Evolutionary conservation across 139 green algal genomes (phyloP).

Genomic region (Trebouxia sp.): DNA sequence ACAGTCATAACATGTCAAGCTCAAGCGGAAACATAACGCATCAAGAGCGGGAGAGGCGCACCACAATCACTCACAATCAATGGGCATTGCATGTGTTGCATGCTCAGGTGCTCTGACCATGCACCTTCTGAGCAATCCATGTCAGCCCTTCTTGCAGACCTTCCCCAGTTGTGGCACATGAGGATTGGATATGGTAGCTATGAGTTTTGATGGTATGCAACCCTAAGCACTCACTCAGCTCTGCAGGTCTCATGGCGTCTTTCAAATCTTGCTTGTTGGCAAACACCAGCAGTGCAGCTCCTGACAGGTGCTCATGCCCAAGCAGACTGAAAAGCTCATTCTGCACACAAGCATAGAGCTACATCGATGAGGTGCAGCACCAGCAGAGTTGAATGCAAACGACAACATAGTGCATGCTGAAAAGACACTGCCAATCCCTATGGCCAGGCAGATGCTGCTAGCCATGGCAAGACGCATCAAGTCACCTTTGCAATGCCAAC

Average conservation of each 20-base stretch:
- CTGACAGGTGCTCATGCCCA: slow-evolving; percentile 67
- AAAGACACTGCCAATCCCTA: background rate
- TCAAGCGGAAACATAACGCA: too few relatives aligned
- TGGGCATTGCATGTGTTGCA: too few relatives aligned
- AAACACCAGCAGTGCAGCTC: slow-evolving; percentile 74
- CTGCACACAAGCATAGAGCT: slow-evolving; percentile 38
- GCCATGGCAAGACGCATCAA: background rate
- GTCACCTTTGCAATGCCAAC: slow-evolving; percentile 71
- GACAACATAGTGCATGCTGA: background rate
- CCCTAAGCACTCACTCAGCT: slow-evolving; percentile 67
- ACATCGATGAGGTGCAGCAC: background rate
- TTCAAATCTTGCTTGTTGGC: slow-evolving; percentile 88
- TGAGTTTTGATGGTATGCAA: slow-evolving; percentile 47
- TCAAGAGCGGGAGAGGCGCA: too few relatives aligned
- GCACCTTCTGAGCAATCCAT: slow-evolving; percentile 75
- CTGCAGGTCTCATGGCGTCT: slow-evolving; percentile 74
- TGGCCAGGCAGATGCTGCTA: background rate
- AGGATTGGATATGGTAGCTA: slow-evolving; percentile 68
- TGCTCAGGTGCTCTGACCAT: slow-evolving; percentile 16
- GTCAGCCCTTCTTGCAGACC: slow-evolving; percentile 72
- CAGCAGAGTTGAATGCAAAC: background rate
- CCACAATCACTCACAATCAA: too few relatives aligned
- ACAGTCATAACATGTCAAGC: too few relatives aligned
- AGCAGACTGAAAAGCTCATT: slow-evolving; percentile 79
- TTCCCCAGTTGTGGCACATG: slow-evolving; percentile 67